These are phyloP conservation scores for Anthostomella pinea DNA, from an alignment of 2,329 filamentous ascomycete species.

Conservation along the genomic window DNA sequence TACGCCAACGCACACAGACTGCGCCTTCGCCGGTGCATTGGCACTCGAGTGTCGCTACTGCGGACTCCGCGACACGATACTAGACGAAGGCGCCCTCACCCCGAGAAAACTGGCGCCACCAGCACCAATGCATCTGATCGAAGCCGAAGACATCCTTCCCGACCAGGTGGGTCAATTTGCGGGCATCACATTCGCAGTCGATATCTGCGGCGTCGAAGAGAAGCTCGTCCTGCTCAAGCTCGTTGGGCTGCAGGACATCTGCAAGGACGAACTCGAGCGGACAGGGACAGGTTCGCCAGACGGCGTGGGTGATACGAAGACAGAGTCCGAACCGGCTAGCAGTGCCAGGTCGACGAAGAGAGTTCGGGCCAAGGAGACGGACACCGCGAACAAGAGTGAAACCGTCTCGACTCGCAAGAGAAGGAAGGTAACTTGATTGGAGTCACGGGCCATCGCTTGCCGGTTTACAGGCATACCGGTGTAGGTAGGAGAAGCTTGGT, in stretches of 20 bases:
- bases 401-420: too few relatives aligned
- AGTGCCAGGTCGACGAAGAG: too few relatives aligned
- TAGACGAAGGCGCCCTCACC: conserved; percentile 2
- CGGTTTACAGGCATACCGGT: too few relatives aligned
- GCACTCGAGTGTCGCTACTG: conserved; percentile 25
- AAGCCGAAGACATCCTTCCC: conserved; percentile 5
- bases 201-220: conserved; percentile 15
- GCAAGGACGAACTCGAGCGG: too few relatives aligned
- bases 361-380: too few relatives aligned
- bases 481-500: too few relatives aligned
- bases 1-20: background rate
- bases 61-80: conserved; percentile 13
- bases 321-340: too few relatives aligned
- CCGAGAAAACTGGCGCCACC: conserved; percentile 20
- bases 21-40: conserved; percentile 4
- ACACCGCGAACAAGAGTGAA: too few relatives aligned
- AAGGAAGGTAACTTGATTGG: too few relatives aligned
- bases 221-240: conserved; percentile 17
- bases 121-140: conserved; percentile 24
- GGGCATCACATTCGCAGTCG: conserved; percentile 23
- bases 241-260: conserved; percentile 12
- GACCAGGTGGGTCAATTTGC: conserved; percentile 17
- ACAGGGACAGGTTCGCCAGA: too few relatives aligned
- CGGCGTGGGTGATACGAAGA: too few relatives aligned
- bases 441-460: too few relatives aligned